Conservation (phyloP, 345 rosid genomes). For the Lepidium didymum region DNA sequence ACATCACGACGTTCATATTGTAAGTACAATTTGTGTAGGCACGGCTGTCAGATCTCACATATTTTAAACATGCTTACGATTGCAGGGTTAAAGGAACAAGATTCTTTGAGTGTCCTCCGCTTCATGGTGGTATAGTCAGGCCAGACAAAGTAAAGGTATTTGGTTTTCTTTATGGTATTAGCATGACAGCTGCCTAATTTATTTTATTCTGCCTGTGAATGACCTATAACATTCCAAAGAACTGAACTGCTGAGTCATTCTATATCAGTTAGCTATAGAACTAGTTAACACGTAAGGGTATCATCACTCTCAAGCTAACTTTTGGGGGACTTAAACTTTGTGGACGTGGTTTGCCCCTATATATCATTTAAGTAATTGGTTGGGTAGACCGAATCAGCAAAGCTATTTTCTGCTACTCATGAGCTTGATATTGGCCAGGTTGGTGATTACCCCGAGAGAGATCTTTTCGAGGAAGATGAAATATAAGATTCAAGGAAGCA, state of each 20-base stretch:
- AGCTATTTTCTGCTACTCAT: background rate
- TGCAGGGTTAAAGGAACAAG: conserved; percentile 80
- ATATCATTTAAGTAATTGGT: background rate
- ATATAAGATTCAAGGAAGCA: conserved; percentile 32
- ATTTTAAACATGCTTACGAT: background rate
- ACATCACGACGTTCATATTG: background rate
- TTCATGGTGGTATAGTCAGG: conserved; percentile 76
- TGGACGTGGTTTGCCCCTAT: background rate
- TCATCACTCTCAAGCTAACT: background rate
- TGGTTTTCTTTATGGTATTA: background rate
- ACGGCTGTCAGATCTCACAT: background rate
- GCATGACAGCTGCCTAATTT: background rate
- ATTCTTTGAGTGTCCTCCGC: conserved; percentile 65
- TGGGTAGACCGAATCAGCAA: background rate
- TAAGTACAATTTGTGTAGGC: background rate
- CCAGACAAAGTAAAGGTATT: conserved; percentile 90
- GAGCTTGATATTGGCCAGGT: conserved; percentile 40
- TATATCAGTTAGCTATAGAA: background rate
- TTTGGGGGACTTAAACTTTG: background rate
- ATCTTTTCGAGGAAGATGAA: conserved; percentile 78
- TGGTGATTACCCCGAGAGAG: conserved; percentile 86
- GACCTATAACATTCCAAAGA: background rate
- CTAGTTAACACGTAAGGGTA: background rate
- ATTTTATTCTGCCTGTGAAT: background rate
- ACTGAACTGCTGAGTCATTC: background rate